Base-by-base conservation (phyloP, 805 yeast species). In the Myxozyma mucilagina region DNA sequence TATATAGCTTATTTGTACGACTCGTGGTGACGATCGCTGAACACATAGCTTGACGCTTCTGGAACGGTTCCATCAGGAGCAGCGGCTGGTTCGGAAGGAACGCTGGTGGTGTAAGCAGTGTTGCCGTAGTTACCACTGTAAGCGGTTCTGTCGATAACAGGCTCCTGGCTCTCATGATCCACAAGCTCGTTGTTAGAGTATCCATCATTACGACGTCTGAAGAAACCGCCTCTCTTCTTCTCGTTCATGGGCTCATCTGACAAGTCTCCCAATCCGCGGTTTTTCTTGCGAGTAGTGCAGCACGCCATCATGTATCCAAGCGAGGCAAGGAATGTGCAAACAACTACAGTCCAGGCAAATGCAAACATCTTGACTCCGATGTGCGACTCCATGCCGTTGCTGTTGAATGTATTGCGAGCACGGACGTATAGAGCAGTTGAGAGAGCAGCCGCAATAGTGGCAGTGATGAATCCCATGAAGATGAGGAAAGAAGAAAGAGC, bases 391-490 rank as follows among this genome's bases (percentile, higher is more conserved):
- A 53, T 29, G 36, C 66, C 68, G n/a, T 47, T 59, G 39, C 76
- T 72, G 43, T 73, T 70, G 81, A 92, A 92, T 32, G 87, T 86
- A 69, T 84, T 79, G 72, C 80, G 86, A 50, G 89, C 94, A 77
- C 88, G 71, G n/a, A 87, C 96, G 63, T 81, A 74, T 47, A 83
- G 88, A 2, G 96, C 94, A 38, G 97, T 90, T 73, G 84, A 82
- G 71, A 87, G 58, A 11, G 75, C 50, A 38, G 71, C 64, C 35
- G 73, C 61, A 42, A 70, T 64, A 13, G 71, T 64, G 35, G 69
- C 69, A 47, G 69, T 63, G 50, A 60, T 50, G 58, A 69, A 55
- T 11, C 74, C 70, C 43, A 63, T 34, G 56, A 72, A 49, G 4
- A 71, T 45, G 51, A 69, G 54, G 54, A 76, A 11, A 41, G 67